Evolutionary conservation across 163 green algal species (phyloP).

Genomic region (Scenedesmus sp.): DNA sequence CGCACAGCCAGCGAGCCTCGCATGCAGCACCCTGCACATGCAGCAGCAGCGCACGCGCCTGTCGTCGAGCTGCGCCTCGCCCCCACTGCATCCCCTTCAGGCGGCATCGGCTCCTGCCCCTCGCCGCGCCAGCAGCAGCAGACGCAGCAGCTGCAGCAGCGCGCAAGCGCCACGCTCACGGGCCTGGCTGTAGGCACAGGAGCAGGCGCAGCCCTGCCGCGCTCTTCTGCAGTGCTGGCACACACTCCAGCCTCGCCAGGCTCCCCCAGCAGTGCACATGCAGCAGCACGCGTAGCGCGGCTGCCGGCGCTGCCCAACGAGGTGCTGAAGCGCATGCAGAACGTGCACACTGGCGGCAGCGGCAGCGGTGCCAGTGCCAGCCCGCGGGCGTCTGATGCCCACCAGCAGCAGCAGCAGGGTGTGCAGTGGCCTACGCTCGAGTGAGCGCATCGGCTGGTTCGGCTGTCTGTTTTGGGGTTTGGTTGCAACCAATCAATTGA

Average conservation of each 20-base stretch:
- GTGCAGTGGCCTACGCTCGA: too few species aligned
- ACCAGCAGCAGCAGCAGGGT: background rate
- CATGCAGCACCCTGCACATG: background rate
- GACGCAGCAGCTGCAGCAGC: slow-evolving; percentile 1
- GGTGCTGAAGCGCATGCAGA: background rate
- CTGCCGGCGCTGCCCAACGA: background rate
- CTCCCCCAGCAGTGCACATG: background rate
- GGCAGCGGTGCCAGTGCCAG: background rate
- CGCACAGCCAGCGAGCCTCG: background rate
- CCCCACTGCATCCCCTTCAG: background rate
- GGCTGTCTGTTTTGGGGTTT: too few species aligned
- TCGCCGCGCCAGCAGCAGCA: background rate
- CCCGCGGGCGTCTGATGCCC: background rate
- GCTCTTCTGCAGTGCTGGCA: background rate
- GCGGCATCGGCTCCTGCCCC: background rate
- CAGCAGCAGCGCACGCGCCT: background rate
- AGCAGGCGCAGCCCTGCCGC: background rate
- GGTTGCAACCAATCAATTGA: too few species aligned
- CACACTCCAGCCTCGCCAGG: background rate
- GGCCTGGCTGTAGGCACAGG: background rate
- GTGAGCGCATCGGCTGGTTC: too few species aligned
- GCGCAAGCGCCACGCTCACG: background rate
- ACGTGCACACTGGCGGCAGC: background rate
- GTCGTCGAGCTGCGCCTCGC: background rate
- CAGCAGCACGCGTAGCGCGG: background rate